Evolutionary conservation across 495 filamentous ascomycete species (phyloP).

Genomic region (Chaetomium tenue): DNA sequence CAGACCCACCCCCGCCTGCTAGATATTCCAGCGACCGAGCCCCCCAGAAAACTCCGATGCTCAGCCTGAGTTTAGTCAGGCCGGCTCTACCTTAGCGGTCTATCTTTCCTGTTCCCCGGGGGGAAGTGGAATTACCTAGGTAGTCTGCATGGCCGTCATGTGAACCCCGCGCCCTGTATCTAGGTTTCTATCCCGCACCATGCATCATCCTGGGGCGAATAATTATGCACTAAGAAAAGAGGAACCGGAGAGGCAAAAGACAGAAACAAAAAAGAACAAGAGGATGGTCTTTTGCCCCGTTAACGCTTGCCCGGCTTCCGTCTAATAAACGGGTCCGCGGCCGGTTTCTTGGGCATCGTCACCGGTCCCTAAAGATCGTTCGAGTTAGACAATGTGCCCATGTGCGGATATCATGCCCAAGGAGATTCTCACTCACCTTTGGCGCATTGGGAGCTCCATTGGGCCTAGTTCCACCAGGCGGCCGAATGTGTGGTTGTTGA

Average conservation of each 20-base stretch:
- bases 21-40: not conserved
- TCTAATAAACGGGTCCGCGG: conserved; percentile 46
- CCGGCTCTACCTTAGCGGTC: not conserved
- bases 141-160: not conserved
- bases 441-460: conserved; percentile 6
- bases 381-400: not conserved
- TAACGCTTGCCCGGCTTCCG: conserved; percentile 39
- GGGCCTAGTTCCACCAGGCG: conserved; percentile 12
- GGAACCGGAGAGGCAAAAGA: not conserved
- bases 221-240: too few species aligned
- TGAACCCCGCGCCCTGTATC: not conserved
- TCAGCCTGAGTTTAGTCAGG: too few species aligned
- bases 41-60: not conserved
- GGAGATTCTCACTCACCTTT: conserved; percentile 14
- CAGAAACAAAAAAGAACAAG: not conserved
- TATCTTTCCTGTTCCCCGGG: not conserved
- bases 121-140: not conserved
- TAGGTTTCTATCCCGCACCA: not conserved
- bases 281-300: not conserved
- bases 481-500: conserved; percentile 11
- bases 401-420: not conserved
- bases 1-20: not conserved
- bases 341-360: conserved; percentile 35
- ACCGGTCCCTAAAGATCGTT: conserved; percentile 28
- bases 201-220: not conserved